Conservation (phyloP, 192 early-diverging fungal genomes). For the Coemansia aciculifera region DNA sequence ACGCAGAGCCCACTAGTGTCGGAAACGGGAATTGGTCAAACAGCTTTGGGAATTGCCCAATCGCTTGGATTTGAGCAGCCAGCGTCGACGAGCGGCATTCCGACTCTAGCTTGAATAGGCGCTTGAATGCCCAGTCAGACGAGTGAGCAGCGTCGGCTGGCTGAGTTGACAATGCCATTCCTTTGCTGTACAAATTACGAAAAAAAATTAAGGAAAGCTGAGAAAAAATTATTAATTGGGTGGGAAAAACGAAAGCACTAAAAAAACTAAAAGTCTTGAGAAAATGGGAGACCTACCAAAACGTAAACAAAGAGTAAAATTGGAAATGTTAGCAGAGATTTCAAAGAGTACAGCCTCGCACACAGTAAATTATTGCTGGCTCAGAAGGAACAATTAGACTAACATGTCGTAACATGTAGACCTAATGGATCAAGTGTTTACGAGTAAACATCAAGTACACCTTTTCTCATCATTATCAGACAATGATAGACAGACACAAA, state of each 20-base stretch:
- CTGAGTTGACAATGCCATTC: slow-evolving; percentile 16
- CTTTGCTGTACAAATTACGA: neutral
- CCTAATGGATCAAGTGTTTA: slow-evolving; percentile 30
- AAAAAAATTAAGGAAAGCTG: neutral
- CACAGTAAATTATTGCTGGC: neutral
- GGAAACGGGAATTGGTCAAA: slow-evolving; percentile 58
- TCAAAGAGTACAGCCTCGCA: neutral
- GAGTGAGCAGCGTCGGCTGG: slow-evolving; percentile 19
- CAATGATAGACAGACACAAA: neutral
- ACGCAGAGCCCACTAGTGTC: slow-evolving; percentile 53
- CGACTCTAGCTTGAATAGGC: slow-evolving; percentile 53
- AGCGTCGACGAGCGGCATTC: slow-evolving; percentile 42
- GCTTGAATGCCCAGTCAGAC: slow-evolving; percentile 56
- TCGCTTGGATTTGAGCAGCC: slow-evolving; percentile 48
- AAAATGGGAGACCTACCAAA: neutral
- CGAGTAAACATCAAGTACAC: slow-evolving; percentile 21
- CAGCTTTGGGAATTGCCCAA: slow-evolving; percentile 54
- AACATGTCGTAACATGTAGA: slow-evolving; percentile 15
- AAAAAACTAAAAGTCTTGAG: neutral
- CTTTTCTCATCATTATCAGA: slow-evolving; percentile 28
- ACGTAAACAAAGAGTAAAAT: neutral
- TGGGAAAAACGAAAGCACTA: neutral
- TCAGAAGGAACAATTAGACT: slow-evolving; percentile 46
- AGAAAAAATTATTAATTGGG: neutral
- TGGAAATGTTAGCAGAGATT: neutral